Conservation (phyloP, 768 basidiomycete genomes). For the Tulasnella sp. region DNA sequence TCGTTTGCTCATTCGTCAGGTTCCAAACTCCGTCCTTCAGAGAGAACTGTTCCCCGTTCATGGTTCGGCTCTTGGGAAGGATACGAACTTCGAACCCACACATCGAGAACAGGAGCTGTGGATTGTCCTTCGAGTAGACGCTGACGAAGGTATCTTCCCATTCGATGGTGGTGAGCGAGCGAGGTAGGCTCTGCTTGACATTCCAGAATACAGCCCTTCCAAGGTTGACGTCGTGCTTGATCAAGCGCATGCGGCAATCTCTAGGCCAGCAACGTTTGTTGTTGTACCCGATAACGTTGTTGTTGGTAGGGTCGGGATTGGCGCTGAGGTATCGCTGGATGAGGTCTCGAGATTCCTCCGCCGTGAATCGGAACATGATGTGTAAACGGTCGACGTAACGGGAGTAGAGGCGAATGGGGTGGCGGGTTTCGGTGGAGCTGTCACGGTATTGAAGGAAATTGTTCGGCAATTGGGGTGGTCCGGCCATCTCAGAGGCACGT, state of each 20-base stretch:
- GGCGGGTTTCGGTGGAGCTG: conserved; percentile 88
- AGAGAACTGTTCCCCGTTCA: conserved; percentile 95
- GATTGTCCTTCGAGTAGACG: conserved; percentile 96
- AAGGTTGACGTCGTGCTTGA: conserved; percentile 99
- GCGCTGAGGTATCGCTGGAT: conserved; percentile 97
- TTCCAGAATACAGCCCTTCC: conserved; percentile 99
- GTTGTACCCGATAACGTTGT: conserved; percentile 98
- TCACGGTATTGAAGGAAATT: conserved; percentile 98
- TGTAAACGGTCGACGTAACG: conserved; percentile 94
- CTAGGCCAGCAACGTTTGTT: conserved; percentile 99
- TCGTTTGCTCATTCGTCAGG: conserved; percentile 92
- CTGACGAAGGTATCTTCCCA: conserved; percentile 99
- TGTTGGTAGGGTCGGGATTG: conserved; percentile 97
- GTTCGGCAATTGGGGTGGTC: conserved; percentile 95
- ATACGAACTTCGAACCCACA: conserved; percentile 98
- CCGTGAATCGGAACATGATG: conserved; percentile 95
- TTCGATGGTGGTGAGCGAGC: conserved; percentile 95
- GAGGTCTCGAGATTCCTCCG: conserved; percentile 94
- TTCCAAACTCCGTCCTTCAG: conserved; percentile 96
- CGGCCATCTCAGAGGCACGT: conserved; percentile 98
- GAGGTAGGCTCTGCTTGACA: conserved; percentile 91
- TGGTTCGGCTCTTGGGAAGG: conserved; percentile 90
- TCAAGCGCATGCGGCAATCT: conserved; percentile 97
- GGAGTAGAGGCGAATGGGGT: conserved; percentile 97
- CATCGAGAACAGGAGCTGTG: conserved; percentile 97